phyloP scores from a whole-genome alignment of 768 basidiomycete genomes.

The Trametes cinnabarina region DNA sequence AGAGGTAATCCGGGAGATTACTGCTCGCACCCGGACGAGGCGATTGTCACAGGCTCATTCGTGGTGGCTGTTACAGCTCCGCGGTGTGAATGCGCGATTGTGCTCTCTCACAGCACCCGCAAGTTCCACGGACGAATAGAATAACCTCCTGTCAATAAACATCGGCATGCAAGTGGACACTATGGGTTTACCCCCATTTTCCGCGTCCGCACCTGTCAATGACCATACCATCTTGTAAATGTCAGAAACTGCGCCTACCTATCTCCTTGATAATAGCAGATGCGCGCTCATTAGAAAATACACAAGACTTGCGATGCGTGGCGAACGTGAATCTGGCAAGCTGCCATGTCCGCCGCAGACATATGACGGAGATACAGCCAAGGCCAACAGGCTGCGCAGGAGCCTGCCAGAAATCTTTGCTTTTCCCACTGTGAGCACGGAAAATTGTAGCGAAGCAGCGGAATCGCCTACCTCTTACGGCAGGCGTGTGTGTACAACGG shows the following conservation, averaged over 20 bases:
- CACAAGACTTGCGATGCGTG: background rate
- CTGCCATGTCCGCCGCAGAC: background rate
- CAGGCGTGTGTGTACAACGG: conserved; percentile 8
- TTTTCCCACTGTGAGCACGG: conserved; percentile 21
- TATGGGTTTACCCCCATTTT: conserved; percentile 16
- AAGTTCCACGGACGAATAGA: conserved; percentile 16
- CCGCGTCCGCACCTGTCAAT: background rate
- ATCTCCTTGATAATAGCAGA: background rate
- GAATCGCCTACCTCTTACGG: conserved; percentile 8
- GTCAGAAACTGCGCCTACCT: background rate
- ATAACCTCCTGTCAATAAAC: conserved; percentile 13
- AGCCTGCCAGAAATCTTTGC: background rate
- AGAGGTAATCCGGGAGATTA: conserved; percentile 16
- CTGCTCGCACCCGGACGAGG: conserved; percentile 14
- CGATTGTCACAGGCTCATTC: conserved; percentile 17
- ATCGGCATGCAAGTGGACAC: conserved; percentile 1
- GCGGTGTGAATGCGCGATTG: conserved; percentile 12
- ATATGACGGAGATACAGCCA: background rate
- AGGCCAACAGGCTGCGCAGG: background rate
- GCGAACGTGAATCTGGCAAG: background rate
- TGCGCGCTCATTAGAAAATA: background rate
- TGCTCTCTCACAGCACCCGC: conserved; percentile 17
- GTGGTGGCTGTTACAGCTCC: conserved; percentile 9
- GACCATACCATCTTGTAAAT: conserved; percentile 6
- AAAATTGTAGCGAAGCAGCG: background rate